These are phyloP conservation scores for Pelargonium australe DNA, from an alignment of 441 rosid genomes.

Conservation along the genomic window DNA sequence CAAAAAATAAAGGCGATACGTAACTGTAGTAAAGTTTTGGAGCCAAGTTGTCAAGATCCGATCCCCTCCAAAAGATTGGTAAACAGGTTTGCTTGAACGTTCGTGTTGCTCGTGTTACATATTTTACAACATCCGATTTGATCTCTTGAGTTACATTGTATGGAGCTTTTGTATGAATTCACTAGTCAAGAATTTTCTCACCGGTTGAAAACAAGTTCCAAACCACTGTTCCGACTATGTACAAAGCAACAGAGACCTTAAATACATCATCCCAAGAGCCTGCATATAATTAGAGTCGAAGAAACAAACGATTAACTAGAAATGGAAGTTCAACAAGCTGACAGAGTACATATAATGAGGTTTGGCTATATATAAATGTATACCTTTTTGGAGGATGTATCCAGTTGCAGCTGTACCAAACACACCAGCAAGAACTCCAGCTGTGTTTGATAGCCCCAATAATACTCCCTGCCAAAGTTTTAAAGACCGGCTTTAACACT, in stretches of 20 bases:
- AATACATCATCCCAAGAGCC: constrained; percentile 98
- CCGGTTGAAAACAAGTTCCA: constrained; percentile 97
- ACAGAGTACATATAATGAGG: constrained; percentile 11
- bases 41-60: too few relatives aligned
- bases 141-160: too few relatives aligned
- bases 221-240: constrained; percentile 77
- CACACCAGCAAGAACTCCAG: constrained; percentile 96
- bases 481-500: constrained; percentile 12
- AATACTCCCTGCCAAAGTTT: constrained; percentile 73
- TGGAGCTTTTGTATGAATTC: too few relatives aligned
- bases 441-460: constrained; percentile 89
- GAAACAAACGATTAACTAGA: background rate
- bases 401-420: constrained; percentile 98
- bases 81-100: too few relatives aligned
- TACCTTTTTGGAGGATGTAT: constrained; percentile 89
- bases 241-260: constrained; percentile 76
- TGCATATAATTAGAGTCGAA: constrained; percentile 17
- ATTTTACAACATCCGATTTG: too few relatives aligned
- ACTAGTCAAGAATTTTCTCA: constrained; percentile 67
- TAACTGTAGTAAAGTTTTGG: too few relatives aligned
- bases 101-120: too few relatives aligned
- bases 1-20: too few relatives aligned
- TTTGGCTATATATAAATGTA: background rate
- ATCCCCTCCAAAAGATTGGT: too few relatives aligned
- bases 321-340: constrained; percentile 27